Percentiles rank a stretch among this genome's conserved stretches.
phyloP scores from a whole-genome alignment of 495 filamentous ascomycete genomes.

The Extremus antarcticus region DNA sequence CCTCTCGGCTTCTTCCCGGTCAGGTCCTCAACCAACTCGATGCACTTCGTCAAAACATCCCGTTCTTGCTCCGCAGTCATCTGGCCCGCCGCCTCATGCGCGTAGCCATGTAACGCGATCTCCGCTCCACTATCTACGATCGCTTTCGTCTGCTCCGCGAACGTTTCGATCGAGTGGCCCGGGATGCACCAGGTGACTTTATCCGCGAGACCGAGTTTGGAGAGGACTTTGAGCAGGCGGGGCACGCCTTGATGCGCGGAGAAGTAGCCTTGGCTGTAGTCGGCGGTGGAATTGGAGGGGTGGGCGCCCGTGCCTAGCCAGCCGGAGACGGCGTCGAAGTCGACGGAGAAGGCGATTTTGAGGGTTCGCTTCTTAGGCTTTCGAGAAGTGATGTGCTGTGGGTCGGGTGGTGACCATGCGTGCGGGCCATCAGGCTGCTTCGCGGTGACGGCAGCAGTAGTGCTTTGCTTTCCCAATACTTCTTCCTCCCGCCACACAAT shows the following conservation, averaged over 20 bases:
- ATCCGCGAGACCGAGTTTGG: slow-evolving; percentile 40
- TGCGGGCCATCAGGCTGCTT: too few relatives aligned
- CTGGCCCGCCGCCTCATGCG: slow-evolving; percentile 46
- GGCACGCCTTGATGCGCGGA: slow-evolving; percentile 49
- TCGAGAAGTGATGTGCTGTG: slow-evolving; percentile 20
- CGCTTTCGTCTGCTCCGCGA: slow-evolving; percentile 41
- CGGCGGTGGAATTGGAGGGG: slow-evolving; percentile 43
- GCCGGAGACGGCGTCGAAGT: slow-evolving; percentile 51
- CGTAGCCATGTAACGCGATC: slow-evolving; percentile 51
- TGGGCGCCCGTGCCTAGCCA: slow-evolving; percentile 46
- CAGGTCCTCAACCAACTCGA: slow-evolving; percentile 37
- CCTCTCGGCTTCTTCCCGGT: slow-evolving; percentile 45
- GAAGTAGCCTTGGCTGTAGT: slow-evolving; percentile 51
- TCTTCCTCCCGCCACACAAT: slow-evolving; percentile 39
- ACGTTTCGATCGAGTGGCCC: slow-evolving; percentile 51
- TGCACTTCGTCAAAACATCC: slow-evolving; percentile 45
- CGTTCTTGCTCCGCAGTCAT: slow-evolving; percentile 47
- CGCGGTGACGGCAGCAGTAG: too few relatives aligned
- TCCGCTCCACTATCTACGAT: slow-evolving; percentile 49
- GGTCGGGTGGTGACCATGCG: slow-evolving; percentile 19
- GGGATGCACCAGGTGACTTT: slow-evolving; percentile 55
- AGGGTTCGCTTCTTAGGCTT: slow-evolving; percentile 34
- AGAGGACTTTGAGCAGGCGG: slow-evolving; percentile 47
- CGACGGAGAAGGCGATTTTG: slow-evolving; percentile 44
- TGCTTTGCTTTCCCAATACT: slow-evolving; percentile 10